These are phyloP conservation scores for Picochlorum costavermella DNA, from an alignment of 139 green algal genomes.

Conservation along the genomic window DNA sequence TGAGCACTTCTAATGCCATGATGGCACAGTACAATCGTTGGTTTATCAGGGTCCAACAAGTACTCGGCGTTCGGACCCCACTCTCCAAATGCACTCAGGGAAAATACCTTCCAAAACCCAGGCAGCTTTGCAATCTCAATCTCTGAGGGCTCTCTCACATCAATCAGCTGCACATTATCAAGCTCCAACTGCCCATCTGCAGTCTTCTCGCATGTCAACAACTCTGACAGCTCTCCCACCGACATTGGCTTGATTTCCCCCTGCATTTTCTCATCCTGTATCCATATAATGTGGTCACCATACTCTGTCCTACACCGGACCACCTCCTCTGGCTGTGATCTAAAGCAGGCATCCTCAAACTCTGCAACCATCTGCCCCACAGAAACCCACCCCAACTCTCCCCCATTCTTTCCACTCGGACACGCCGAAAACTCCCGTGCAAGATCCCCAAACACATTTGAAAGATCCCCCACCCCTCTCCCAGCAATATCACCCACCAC, in stretches of 20 bases:
- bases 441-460: neutral
- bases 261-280: neutral
- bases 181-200: neutral
- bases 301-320: slow-evolving; percentile 3
- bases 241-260: neutral
- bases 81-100: slow-evolving; percentile 1
- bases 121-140: neutral
- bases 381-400: slow-evolving; percentile 12
- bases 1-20: slow-evolving; percentile 65
- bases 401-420: neutral
- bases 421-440: slow-evolving; percentile 1
- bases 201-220: neutral
- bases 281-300: slow-evolving; percentile 3
- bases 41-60: slow-evolving; percentile 37
- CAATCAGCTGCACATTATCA: slow-evolving; percentile 26
- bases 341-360: slow-evolving; percentile 6
- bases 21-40: slow-evolving; percentile 67
- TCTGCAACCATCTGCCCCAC: slow-evolving; percentile 7
- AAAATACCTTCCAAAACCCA: slow-evolving; percentile 5
- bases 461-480: neutral
- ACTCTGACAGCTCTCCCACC: slow-evolving; percentile 1
- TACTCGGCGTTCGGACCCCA: slow-evolving; percentile 16
- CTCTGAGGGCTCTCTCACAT: slow-evolving; percentile 24
- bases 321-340: neutral
- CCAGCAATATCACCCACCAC: neutral